Conservation (phyloP, 2,329 filamentous ascomycete species). For the Alternaria infectoria region DNA sequence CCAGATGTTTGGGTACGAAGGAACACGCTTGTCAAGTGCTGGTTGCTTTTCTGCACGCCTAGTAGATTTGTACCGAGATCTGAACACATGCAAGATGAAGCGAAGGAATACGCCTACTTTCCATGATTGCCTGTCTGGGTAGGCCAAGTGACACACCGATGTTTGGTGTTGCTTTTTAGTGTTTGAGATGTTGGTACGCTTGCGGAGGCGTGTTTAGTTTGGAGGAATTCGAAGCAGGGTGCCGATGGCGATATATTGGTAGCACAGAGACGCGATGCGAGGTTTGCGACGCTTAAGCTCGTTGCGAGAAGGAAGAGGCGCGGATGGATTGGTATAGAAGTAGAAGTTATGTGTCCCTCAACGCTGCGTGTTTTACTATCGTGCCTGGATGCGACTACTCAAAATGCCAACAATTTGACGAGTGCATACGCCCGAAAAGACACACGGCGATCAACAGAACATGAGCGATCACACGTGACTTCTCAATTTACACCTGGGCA, state of each 20-base stretch:
- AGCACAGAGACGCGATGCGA: background rate
- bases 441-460: background rate
- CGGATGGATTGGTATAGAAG: background rate
- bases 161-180: background rate
- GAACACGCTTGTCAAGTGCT: background rate
- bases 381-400: background rate
- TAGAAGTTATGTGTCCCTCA: background rate
- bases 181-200: background rate
- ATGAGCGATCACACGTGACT: background rate
- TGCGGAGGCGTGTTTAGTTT: background rate
- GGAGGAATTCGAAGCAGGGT: background rate
- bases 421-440: background rate
- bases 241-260: background rate
- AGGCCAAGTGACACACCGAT: background rate
- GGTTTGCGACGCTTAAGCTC: background rate
- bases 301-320: background rate
- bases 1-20: background rate
- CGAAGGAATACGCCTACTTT: constrained; percentile 16
- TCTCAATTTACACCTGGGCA: background rate
- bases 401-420: background rate
- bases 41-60: constrained; percentile 4
- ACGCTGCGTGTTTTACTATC: background rate
- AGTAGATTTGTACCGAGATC: background rate
- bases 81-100: constrained; percentile 7
- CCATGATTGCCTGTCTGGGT: constrained; percentile 6